Evolutionary conservation across 192 early-diverging fungal genomes (phyloP).

Genomic region (Podila clonocystis): DNA sequence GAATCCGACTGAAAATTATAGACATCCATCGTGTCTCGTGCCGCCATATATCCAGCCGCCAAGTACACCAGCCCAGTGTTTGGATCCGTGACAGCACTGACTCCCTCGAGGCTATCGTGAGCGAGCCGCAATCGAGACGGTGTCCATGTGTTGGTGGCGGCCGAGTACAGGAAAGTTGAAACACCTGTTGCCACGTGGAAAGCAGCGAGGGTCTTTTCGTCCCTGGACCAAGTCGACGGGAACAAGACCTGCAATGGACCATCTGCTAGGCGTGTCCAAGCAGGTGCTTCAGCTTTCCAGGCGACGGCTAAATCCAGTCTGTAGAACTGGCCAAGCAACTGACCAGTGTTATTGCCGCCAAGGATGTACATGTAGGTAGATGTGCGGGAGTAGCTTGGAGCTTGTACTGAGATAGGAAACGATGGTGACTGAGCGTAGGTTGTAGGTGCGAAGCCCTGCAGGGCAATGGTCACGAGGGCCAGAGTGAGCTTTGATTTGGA

Average conservation of each 20-base stretch:
- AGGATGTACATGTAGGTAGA: not conserved
- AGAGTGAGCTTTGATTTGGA: too few relatives aligned
- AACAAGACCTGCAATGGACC: not conserved
- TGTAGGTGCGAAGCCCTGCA: not conserved
- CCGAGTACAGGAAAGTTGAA: not conserved
- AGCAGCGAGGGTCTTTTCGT: not conserved
- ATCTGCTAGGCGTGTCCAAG: not conserved
- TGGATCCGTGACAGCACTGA: conserved; percentile 22
- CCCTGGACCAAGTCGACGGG: not conserved
- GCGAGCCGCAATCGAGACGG: not conserved
- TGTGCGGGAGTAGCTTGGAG: not conserved
- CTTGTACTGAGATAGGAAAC: not conserved
- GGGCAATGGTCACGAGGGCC: too few relatives aligned
- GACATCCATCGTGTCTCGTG: conserved; percentile 6
- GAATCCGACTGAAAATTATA: conserved; percentile 15
- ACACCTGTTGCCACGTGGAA: not conserved
- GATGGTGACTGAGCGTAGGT: not conserved
- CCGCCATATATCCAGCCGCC: conserved; percentile 10
- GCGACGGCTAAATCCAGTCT: not conserved
- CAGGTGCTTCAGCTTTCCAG: not conserved
- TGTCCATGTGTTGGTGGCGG: not conserved
- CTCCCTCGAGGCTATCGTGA: conserved; percentile 1
- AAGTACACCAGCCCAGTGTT: conserved; percentile 24
- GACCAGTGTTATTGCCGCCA: not conserved
- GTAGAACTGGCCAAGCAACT: not conserved